Evolutionary conservation across 2,329 filamentous ascomycete species (phyloP).

Genomic region (Allantophomopsis lycopodina): DNA sequence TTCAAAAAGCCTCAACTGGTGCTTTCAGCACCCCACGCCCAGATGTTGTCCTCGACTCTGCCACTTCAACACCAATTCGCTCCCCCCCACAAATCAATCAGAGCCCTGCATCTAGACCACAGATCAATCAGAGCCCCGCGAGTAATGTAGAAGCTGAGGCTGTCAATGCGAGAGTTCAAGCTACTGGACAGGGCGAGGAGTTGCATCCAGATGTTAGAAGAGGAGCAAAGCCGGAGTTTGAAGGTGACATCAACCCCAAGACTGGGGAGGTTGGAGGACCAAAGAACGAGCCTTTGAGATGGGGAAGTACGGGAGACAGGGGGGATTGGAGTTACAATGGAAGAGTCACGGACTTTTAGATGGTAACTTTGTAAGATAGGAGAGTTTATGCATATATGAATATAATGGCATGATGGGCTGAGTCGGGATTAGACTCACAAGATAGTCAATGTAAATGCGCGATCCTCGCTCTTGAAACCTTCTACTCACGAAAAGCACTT

Average conservation of each 20-base stretch:
- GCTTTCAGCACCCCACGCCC: slow-evolving; percentile 56
- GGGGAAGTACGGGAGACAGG: slow-evolving; percentile 55
- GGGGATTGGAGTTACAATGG: slow-evolving; percentile 86
- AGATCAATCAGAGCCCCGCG: slow-evolving; percentile 34
- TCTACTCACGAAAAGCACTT: no score
- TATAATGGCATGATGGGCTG: no score
- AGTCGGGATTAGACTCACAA: no score
- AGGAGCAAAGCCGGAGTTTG: slow-evolving; percentile 81
- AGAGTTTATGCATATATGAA: background rate
- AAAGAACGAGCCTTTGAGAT: slow-evolving; percentile 90
- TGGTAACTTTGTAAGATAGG: background rate
- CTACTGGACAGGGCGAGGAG: slow-evolving; percentile 46
- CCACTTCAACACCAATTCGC: slow-evolving; percentile 6
- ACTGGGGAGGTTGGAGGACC: slow-evolving; percentile 94
- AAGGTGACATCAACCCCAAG: slow-evolving; percentile 81
- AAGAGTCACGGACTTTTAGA: slow-evolving; percentile 75
- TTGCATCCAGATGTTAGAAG: slow-evolving; percentile 58
- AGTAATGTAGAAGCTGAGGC: slow-evolving; percentile 13
- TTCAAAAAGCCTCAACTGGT: slow-evolving; percentile 65
- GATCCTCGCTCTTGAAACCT: no score
- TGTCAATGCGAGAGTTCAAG: slow-evolving; percentile 29
- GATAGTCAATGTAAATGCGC: no score
- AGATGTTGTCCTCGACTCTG: slow-evolving; percentile 23
- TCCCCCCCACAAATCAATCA: slow-evolving; percentile 13
- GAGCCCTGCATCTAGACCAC: slow-evolving; percentile 13